Percentiles rank a stretch among this genome's conserved stretches.
phyloP scores from a whole-genome alignment of 805 yeast species.

The Debaryomyces maramus region DNA sequence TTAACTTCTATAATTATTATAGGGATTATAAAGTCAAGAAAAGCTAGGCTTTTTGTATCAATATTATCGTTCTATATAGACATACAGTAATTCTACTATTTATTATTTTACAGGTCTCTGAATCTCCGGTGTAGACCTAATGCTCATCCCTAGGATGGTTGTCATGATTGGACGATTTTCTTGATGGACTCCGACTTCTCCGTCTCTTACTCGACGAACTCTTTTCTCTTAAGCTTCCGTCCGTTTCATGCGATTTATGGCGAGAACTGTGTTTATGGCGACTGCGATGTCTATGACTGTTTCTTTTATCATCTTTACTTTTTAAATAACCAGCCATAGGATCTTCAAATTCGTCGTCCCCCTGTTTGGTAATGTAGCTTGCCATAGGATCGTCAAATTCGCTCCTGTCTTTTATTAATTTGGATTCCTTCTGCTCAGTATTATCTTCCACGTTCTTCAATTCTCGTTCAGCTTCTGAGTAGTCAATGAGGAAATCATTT shows the following conservation, averaged over 20 bases:
- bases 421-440: constrained; percentile 3
- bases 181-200: background rate
- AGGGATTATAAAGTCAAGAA: constrained; percentile 10
- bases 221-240: constrained; percentile 1
- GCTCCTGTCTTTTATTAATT: constrained; percentile 7
- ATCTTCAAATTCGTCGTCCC: constrained; percentile 35
- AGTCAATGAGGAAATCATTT: constrained; percentile 39
- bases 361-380: constrained; percentile 17
- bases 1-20: constrained; percentile 27
- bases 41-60: background rate
- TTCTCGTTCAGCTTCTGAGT: constrained; percentile 16
- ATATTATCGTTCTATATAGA: background rate
- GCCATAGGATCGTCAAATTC: background rate
- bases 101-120: no score
- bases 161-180: no score
- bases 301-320: constrained; percentile 7
- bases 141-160: no score
- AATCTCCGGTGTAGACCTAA: no score
- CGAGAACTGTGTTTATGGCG: no score
- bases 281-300: constrained; percentile 3
- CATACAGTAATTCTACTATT: background rate
- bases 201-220: background rate
- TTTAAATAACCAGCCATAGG: constrained; percentile 22
- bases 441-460: constrained; percentile 7
- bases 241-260: background rate